These are phyloP conservation scores for Sugiyamaella lignohabitans DNA, from an alignment of 805 yeast genomes.

Conservation along the genomic window DNA sequence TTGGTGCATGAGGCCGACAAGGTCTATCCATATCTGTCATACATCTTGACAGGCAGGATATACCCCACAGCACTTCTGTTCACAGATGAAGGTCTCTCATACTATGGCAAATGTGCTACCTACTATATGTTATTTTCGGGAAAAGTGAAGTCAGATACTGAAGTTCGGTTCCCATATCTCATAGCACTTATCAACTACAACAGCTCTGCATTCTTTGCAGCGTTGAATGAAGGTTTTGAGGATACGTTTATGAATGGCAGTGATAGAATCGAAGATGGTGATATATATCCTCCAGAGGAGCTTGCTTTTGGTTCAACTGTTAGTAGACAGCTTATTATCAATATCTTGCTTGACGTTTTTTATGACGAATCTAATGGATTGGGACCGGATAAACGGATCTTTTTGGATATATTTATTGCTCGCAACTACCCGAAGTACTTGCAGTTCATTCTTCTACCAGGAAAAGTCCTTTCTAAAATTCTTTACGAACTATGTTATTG, in stretches of 20 bases:
- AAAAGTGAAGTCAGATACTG: not conserved
- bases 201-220: conserved; percentile 53
- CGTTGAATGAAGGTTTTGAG: conserved; percentile 78
- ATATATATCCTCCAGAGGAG: conserved; percentile 30
- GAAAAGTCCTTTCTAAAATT: conserved; percentile 44
- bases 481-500: conserved; percentile 44
- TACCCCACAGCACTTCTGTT: conserved; percentile 64
- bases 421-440: conserved; percentile 77
- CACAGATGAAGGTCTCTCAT: conserved; percentile 28
- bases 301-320: conserved; percentile 32
- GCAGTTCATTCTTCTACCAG: conserved; percentile 74
- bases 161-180: conserved; percentile 56
- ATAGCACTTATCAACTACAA: conserved; percentile 48
- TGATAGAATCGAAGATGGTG: not conserved
- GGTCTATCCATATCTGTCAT: conserved; percentile 58
- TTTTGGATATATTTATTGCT: conserved; percentile 59
- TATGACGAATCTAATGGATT: conserved; percentile 33
- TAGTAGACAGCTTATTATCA: conserved; percentile 72
- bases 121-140: conserved; percentile 59
- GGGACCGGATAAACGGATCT: conserved; percentile 22
- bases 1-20: conserved; percentile 25
- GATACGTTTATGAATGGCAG: conserved; percentile 55
- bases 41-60: conserved; percentile 66
- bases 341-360: conserved; percentile 58
- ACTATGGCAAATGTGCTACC: conserved; percentile 43